A percentile compares a stretch with the other conserved stretches of the same genome.
Evolutionary conservation across 2,329 filamentous ascomycete species (phyloP).

Genomic region (Ilyonectria mors-panacis): DNA sequence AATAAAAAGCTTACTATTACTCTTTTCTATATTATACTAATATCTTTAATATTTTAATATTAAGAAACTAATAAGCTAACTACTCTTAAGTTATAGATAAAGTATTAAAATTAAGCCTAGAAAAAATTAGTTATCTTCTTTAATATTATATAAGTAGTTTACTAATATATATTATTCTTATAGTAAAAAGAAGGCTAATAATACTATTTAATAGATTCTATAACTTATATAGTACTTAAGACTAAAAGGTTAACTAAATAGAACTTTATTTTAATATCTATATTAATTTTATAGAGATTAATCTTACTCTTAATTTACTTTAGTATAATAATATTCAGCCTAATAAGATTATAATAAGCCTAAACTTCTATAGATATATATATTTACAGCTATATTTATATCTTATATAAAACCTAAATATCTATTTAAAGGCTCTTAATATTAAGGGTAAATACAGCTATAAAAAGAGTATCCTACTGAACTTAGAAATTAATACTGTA

Average conservation of each 20-base stretch:
- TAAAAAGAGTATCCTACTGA: constrained; percentile 13
- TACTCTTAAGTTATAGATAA: background rate
- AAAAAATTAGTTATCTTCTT: constrained; percentile 17
- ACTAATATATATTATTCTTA: background rate
- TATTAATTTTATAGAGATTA: constrained; percentile 36
- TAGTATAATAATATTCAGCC: constrained; percentile 27
- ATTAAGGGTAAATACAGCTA: constrained; percentile 15
- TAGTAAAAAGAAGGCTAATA: background rate
- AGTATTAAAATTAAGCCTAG: constrained; percentile 2
- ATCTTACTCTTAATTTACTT: constrained; percentile 20
- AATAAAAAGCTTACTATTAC: constrained; percentile 24
- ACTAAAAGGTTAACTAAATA: constrained; percentile 2
- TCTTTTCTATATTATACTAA: constrained; percentile 45
- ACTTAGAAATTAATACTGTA: constrained; percentile 21
- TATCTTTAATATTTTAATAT: constrained; percentile 51
- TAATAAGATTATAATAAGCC: constrained; percentile 24
- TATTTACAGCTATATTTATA: background rate
- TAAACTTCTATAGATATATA: constrained; percentile 37
- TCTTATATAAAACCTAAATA: constrained; percentile 23
- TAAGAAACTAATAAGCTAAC: constrained; percentile 23
- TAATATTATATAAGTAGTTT: constrained; percentile 15
- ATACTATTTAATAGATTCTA: constrained; percentile 13
- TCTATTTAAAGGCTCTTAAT: background rate
- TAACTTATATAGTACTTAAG: constrained; percentile 29
- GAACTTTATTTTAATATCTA: constrained; percentile 27